Conservation (phyloP, 1,284 basidiomycete genomes). For the Stygiomarasmius scandens region DNA sequence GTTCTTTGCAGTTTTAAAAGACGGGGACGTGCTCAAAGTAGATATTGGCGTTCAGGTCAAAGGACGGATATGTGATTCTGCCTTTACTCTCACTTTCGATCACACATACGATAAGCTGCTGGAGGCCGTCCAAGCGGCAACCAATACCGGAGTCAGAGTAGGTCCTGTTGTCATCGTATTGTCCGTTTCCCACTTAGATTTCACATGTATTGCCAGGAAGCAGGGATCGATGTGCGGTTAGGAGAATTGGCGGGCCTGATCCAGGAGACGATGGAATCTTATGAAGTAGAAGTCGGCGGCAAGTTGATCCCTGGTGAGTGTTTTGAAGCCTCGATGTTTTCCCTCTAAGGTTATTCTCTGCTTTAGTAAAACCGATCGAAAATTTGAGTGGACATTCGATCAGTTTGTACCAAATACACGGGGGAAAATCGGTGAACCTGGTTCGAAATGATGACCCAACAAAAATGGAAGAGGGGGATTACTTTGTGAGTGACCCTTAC, state of each 20-base stretch:
- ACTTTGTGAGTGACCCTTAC: constrained; percentile 2
- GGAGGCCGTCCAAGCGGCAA: constrained; percentile 92
- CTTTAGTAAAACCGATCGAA: constrained; percentile 84
- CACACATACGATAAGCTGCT: constrained; percentile 89
- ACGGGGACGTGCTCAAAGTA: constrained; percentile 92
- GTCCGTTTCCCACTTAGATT: not conserved
- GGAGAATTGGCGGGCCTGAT: constrained; percentile 93
- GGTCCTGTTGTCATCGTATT: constrained; percentile 5
- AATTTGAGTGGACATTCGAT: constrained; percentile 95
- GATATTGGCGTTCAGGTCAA: constrained; percentile 98
- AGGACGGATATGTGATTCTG: constrained; percentile 93
- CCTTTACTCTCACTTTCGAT: constrained; percentile 92
- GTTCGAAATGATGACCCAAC: constrained; percentile 89
- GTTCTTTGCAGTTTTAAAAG: constrained; percentile 6
- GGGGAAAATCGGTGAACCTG: constrained; percentile 86
- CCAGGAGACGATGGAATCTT: constrained; percentile 99
- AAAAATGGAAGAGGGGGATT: constrained; percentile 99
- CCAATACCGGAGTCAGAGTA: constrained; percentile 87
- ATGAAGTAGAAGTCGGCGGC: constrained; percentile 91
- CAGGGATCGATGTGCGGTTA: constrained; percentile 94
- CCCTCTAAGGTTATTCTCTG: constrained; percentile 12
- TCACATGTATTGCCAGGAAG: constrained; percentile 61
- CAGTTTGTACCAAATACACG: constrained; percentile 88
- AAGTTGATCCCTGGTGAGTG: constrained; percentile 82
- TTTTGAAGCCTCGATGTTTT: not conserved